Evolutionary conservation across 805 yeast genomes (phyloP).

Genomic region (Zygosaccharomyces siamensis): DNA sequence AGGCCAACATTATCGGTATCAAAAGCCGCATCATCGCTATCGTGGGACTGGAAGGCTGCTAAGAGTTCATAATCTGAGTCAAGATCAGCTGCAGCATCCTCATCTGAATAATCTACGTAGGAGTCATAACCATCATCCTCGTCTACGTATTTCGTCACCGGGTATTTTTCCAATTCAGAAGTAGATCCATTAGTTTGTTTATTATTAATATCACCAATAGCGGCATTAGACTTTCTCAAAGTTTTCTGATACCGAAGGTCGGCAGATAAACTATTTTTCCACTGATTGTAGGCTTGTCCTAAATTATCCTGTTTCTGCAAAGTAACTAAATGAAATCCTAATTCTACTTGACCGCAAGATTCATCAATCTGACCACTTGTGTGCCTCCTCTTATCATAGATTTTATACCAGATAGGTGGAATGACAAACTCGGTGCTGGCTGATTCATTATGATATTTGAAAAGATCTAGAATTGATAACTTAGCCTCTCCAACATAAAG

Average conservation of each 20-base stretch:
- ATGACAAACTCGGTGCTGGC: constrained; percentile 21
- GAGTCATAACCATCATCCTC: constrained; percentile 14
- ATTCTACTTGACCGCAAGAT: constrained; percentile 24
- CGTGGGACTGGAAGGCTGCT: constrained; percentile 12
- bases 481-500: constrained; percentile 32
- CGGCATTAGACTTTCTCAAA: constrained; percentile 2
- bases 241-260: constrained; percentile 6
- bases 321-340: constrained; percentile 21
- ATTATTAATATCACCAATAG: neutral
- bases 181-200: neutral
- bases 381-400: constrained; percentile 23
- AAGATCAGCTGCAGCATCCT: constrained; percentile 10
- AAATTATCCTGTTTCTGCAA: constrained; percentile 17
- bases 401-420: constrained; percentile 24
- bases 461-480: constrained; percentile 27
- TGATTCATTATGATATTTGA: constrained; percentile 17
- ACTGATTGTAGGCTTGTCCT: constrained; percentile 22
- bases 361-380: constrained; percentile 9
- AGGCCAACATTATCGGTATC: constrained; percentile 10
- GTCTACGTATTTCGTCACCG: constrained; percentile 1
- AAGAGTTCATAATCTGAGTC: constrained; percentile 13
- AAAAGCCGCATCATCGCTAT: constrained; percentile 9
- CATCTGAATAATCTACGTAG: constrained; percentile 11
- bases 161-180: constrained; percentile 2
- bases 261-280: constrained; percentile 18